These are phyloP conservation scores for Spergularia azorica DNA, from an alignment of 179 eudicot species.

Conservation along the genomic window DNA sequence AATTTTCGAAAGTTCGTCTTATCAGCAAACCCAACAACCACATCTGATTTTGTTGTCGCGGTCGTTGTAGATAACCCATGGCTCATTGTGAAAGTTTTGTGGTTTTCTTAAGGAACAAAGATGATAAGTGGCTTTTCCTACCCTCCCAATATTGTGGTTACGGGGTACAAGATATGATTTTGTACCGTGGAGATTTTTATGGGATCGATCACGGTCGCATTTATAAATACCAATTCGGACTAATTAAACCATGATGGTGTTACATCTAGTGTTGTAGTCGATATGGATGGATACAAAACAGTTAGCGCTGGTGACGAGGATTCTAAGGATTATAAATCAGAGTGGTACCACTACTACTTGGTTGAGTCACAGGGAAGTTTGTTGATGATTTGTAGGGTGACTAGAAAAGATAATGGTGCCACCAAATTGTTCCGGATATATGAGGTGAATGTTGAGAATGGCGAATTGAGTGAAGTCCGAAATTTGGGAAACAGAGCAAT, in stretches of 20 bases:
- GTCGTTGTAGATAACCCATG: neutral
- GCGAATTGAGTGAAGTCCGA: neutral
- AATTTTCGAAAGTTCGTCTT: no score
- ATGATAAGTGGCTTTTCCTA: neutral
- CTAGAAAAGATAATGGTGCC: no score
- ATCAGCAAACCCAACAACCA: neutral
- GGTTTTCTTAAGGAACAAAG: neutral
- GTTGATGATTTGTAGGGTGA: neutral
- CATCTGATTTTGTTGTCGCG: neutral
- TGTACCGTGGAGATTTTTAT: neutral
- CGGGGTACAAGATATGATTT: neutral
- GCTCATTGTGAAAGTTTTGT: no score
- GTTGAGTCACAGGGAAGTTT: neutral
- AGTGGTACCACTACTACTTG: neutral
- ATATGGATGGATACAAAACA: no score
- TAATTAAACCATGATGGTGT: no score
- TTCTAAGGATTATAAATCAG: no score
- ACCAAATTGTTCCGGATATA: neutral
- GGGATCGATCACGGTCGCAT: neutral
- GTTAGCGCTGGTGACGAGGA: no score
- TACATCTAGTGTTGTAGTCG: neutral
- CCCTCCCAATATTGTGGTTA: no score
- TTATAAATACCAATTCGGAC: neutral
- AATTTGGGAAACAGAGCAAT: neutral
- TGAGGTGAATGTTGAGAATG: neutral